Conservation (phyloP, 176 grass and related monocot genomes). For the Tuctoria greenei region DNA sequence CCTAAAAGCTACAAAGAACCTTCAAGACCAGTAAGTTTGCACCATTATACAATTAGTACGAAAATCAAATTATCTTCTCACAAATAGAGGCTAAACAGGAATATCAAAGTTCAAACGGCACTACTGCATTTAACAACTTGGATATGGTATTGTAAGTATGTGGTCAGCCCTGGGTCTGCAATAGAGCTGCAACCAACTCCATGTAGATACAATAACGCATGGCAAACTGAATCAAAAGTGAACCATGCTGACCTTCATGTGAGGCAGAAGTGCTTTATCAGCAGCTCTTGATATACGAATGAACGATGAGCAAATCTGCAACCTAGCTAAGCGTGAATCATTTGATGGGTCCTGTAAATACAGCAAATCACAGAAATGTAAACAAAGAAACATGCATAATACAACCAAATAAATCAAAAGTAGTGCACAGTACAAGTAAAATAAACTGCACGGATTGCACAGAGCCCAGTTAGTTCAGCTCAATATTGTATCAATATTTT, state of each 20-base stretch:
- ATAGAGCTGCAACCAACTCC: conserved; percentile 6
- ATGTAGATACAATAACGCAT: conserved; percentile 19
- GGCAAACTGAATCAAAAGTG: conserved; percentile 16
- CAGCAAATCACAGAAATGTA: conserved; percentile 23
- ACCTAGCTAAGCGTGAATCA: conserved; percentile 76
- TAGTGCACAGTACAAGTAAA: neutral
- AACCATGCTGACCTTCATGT: conserved; percentile 82
- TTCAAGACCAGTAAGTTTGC: neutral
- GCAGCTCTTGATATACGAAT: conserved; percentile 94
- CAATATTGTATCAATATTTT: conserved; percentile 1
- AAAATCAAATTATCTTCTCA: neutral
- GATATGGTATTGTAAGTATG: neutral
- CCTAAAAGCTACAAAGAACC: neutral
- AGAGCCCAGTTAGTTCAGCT: neutral
- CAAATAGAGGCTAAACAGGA: neutral
- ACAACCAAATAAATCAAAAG: conserved; percentile 22
- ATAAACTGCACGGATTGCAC: conserved; percentile 22
- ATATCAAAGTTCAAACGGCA: conserved; percentile 9
- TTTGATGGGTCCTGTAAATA: conserved; percentile 73
- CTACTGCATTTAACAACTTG: conserved; percentile 13
- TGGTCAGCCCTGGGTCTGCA: neutral
- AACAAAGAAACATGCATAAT: conserved; percentile 7
- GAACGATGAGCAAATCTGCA: conserved; percentile 95
- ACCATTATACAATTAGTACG: neutral
- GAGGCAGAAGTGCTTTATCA: conserved; percentile 93